These are phyloP conservation scores for Septoria linicola DNA, from an alignment of 2,329 filamentous ascomycete species.

Conservation along the genomic window DNA sequence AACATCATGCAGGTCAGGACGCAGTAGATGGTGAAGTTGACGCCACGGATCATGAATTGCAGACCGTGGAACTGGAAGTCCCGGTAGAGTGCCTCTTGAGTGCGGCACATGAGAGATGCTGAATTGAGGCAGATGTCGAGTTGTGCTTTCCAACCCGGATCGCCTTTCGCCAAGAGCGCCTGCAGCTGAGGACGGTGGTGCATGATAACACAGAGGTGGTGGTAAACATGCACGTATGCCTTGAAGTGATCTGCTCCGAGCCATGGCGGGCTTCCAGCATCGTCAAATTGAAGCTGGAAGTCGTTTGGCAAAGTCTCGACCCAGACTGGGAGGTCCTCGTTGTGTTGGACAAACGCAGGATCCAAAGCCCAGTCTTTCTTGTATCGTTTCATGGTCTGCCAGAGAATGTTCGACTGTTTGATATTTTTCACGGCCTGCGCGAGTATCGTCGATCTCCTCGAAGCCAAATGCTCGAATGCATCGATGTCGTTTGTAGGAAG, in stretches of 20 bases:
- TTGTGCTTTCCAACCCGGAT: constrained; percentile 80
- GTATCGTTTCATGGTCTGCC: constrained; percentile 70
- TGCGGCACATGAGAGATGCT: constrained; percentile 77
- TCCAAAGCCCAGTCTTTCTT: constrained; percentile 84
- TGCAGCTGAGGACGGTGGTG: constrained; percentile 82
- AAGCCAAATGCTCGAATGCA: constrained; percentile 72
- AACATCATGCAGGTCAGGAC: constrained; percentile 89
- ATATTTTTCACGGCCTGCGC: constrained; percentile 75
- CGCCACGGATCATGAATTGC: constrained; percentile 87
- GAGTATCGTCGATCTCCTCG: constrained; percentile 81
- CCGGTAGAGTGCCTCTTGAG: constrained; percentile 80
- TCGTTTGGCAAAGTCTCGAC: constrained; percentile 73
- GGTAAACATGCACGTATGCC: constrained; percentile 86
- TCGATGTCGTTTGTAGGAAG: constrained; percentile 66
- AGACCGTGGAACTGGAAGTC: constrained; percentile 76
- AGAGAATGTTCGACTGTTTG: constrained; percentile 71
- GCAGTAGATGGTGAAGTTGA: constrained; percentile 93
- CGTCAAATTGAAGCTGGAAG: constrained; percentile 72
- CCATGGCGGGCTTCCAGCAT: constrained; percentile 78
- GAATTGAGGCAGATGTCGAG: constrained; percentile 83
- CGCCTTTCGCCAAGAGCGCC: constrained; percentile 71
- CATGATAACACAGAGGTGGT: constrained; percentile 80
- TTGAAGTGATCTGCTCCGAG: constrained; percentile 76
- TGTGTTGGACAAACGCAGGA: constrained; percentile 76
- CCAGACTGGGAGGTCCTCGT: constrained; percentile 74